These are phyloP conservation scores for Paramecium primaurelia DNA, from an alignment of 73 alveolate species.

Conservation along the genomic window DNA sequence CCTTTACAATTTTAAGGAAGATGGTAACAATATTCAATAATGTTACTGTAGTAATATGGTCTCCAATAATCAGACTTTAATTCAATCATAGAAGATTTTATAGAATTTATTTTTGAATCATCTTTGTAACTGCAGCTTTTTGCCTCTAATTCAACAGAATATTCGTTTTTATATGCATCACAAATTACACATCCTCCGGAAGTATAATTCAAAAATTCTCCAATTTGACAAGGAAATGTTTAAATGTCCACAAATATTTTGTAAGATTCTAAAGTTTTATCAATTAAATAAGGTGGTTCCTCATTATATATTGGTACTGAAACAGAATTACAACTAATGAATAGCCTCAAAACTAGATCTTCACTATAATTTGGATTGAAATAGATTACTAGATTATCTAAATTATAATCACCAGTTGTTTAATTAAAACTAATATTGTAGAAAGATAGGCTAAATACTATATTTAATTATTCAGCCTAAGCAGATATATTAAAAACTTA, in stretches of 20 bases:
- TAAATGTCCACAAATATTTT: background rate
- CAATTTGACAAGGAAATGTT: background rate
- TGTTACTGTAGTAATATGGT: background rate
- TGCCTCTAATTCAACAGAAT: background rate
- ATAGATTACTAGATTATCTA: background rate
- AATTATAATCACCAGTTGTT: background rate
- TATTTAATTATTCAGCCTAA: too few species aligned
- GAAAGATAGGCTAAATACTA: too few species aligned
- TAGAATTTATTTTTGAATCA: background rate
- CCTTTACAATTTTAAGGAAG: background rate
- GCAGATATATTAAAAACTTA: too few species aligned
- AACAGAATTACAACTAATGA: background rate
- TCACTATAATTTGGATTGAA: background rate
- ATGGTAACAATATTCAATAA: background rate
- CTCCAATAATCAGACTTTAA: constrained; percentile 11
- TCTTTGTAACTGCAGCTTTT: background rate
- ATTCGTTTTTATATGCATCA: background rate
- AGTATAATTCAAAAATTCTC: background rate
- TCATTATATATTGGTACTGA: background rate
- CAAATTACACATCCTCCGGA: background rate
- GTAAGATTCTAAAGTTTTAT: too few species aligned
- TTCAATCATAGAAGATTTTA: background rate
- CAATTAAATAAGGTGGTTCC: background rate
- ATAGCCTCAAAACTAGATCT: background rate
- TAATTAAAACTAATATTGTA: too few species aligned